Conservation (phyloP, 2,329 filamentous ascomycete species). For the Venturia nashicola region DNA sequence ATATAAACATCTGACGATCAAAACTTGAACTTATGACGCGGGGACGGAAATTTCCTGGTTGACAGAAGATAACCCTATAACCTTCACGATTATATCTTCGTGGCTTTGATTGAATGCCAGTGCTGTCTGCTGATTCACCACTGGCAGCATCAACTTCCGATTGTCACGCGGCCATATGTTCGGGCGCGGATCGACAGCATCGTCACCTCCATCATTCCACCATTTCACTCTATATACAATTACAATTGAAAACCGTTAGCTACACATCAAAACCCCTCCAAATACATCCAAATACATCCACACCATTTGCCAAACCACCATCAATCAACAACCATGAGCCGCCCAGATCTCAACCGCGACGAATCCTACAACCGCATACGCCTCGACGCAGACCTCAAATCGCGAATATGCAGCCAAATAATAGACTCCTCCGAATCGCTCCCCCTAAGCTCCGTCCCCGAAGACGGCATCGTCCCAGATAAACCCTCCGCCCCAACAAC, state of each 20-base stretch:
- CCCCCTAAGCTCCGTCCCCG: conserved; percentile 1
- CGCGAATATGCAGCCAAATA: conserved; percentile 3
- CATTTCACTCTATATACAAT: background rate
- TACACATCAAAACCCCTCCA: background rate
- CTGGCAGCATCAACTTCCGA: background rate
- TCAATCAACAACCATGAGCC: background rate
- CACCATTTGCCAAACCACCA: background rate
- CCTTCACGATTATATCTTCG: background rate
- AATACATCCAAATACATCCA: too few species aligned
- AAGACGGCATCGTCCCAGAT: background rate
- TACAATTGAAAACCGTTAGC: background rate
- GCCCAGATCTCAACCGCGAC: background rate
- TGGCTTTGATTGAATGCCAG: background rate
- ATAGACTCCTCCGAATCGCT: conserved; percentile 8
- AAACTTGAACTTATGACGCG: too few species aligned
- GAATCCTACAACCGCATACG: conserved; percentile 8
- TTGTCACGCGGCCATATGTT: background rate
- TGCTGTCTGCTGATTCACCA: background rate
- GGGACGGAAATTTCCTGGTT: too few species aligned
- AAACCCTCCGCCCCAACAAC: background rate
- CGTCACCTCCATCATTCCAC: background rate
- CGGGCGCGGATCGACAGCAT: background rate
- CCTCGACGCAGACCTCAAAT: conserved; percentile 4
- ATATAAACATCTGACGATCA: too few species aligned
- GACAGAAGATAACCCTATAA: background rate